Evolutionary conservation across 2,329 filamentous ascomycete species (phyloP).

Genomic region (Pseudofabraea citricarpa): DNA sequence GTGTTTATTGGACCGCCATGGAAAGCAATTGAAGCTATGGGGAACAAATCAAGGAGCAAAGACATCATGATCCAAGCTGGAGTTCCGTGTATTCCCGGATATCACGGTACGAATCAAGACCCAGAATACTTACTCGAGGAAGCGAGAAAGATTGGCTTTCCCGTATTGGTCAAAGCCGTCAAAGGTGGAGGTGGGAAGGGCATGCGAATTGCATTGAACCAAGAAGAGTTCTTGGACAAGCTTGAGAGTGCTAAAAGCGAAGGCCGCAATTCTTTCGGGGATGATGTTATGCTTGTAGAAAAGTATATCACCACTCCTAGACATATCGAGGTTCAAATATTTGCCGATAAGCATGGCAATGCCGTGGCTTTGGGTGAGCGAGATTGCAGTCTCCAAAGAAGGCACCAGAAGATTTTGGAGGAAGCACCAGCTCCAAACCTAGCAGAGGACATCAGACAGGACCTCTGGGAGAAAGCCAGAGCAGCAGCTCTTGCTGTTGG

Average conservation of each 20-base stretch:
- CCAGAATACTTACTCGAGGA: constrained; percentile 55
- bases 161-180: constrained; percentile 75
- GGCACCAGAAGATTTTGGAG: constrained; percentile 89
- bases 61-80: constrained; percentile 96
- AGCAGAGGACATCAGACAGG: constrained; percentile 50
- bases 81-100: constrained; percentile 93
- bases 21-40: constrained; percentile 81
- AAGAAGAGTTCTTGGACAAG: constrained; percentile 65
- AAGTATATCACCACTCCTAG: constrained; percentile 73
- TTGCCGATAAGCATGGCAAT: constrained; percentile 75
- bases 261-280: constrained; percentile 74
- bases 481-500: constrained; percentile 67
- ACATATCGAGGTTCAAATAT: constrained; percentile 88
- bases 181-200: constrained; percentile 81
- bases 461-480: constrained; percentile 62
- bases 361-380: constrained; percentile 82
- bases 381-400: constrained; percentile 80
- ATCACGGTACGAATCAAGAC: constrained; percentile 83
- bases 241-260: constrained; percentile 70
- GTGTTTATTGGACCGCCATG: constrained; percentile 91
- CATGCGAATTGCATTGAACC: constrained; percentile 67
- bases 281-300: constrained; percentile 81
- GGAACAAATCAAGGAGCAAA: constrained; percentile 88
- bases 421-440: constrained; percentile 76
- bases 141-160: constrained; percentile 65